Evolutionary conservation across 1,139 yeast species (phyloP).

Genomic region (Casaregolazyma lundiana): DNA sequence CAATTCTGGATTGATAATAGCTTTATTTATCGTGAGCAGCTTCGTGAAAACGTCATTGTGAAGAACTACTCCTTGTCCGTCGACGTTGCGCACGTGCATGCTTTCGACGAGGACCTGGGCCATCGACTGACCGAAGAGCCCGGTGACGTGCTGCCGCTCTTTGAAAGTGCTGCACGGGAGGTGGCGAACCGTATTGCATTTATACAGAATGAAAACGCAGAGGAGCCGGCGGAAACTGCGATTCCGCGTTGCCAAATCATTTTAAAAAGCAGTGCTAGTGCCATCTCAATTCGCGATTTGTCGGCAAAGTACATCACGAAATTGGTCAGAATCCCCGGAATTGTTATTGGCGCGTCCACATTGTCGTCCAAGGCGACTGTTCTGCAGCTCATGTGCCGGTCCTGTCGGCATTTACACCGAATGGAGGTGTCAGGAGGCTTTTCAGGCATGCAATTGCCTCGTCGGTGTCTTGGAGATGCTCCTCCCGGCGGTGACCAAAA

Average conservation of each 20-base stretch:
- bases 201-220: conserved; percentile 39
- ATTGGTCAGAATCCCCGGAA: conserved; percentile 88
- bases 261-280: conserved; percentile 66
- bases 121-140: conserved; percentile 85
- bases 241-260: conserved; percentile 85
- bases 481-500: conserved; percentile 56
- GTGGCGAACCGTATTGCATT: conserved; percentile 79
- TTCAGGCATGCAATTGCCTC: conserved; percentile 75
- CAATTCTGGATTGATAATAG: conserved; percentile 81
- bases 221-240: conserved; percentile 17
- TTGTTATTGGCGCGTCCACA: conserved; percentile 87
- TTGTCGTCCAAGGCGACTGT: conserved; percentile 82
- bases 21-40: conserved; percentile 85
- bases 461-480: conserved; percentile 52
- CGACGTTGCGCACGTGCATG: conserved; percentile 78
- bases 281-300: conserved; percentile 71
- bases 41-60: conserved; percentile 79
- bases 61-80: conserved; percentile 71
- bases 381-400: conserved; percentile 80
- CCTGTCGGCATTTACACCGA: conserved; percentile 75
- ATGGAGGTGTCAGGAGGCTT: conserved; percentile 68
- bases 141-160: conserved; percentile 73
- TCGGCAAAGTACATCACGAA: conserved; percentile 87
- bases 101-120: conserved; percentile 84
- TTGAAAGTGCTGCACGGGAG: conserved; percentile 85